phyloP scores from a whole-genome alignment of 768 basidiomycete genomes.

The Rhodotorula kratochvilovae region DNA sequence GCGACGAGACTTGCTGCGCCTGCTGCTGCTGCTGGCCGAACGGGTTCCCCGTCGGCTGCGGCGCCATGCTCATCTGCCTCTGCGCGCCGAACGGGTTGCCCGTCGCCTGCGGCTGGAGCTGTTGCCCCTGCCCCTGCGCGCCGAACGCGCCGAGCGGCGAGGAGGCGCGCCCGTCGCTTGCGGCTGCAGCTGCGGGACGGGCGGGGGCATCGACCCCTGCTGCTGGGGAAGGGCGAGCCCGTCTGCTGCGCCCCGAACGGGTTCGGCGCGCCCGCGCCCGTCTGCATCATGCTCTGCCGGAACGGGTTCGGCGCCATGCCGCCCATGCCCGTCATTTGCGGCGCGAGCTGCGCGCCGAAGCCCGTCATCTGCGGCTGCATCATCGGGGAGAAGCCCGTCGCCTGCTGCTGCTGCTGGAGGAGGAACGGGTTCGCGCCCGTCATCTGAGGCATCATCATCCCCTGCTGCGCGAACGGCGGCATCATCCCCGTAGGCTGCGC shows the following conservation, averaged over 20 bases:
- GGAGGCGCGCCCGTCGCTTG: neutral
- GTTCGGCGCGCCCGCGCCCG: slow-evolving; percentile 49
- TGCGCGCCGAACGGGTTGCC: slow-evolving; percentile 34
- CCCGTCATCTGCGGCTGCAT: slow-evolving; percentile 5
- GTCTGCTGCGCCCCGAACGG: slow-evolving; percentile 45
- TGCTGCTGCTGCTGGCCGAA: slow-evolving; percentile 1
- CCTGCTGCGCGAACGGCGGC: slow-evolving; percentile 43
- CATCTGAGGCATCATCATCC: slow-evolving; percentile 47
- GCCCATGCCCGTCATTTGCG: slow-evolving; percentile 17
- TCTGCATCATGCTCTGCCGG: slow-evolving; percentile 68
- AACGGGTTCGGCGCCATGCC: slow-evolving; percentile 72
- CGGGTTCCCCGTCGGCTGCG: neutral
- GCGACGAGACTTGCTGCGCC: neutral
- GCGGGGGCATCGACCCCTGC: neutral
- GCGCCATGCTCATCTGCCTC: slow-evolving; percentile 11
- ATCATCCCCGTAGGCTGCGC: slow-evolving; percentile 51
- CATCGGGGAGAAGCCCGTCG: neutral
- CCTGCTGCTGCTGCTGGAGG: neutral
- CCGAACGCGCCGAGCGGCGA: slow-evolving; percentile 25
- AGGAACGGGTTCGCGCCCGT: slow-evolving; percentile 23
- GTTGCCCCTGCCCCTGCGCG: slow-evolving; percentile 35
- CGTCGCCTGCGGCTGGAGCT: slow-evolving; percentile 39
- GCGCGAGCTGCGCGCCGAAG: neutral
- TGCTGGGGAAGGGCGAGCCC: slow-evolving; percentile 4
- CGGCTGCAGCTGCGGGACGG: neutral